Conservation (phyloP, 140 eudicot genomes). For the Cichorium intybus region DNA sequence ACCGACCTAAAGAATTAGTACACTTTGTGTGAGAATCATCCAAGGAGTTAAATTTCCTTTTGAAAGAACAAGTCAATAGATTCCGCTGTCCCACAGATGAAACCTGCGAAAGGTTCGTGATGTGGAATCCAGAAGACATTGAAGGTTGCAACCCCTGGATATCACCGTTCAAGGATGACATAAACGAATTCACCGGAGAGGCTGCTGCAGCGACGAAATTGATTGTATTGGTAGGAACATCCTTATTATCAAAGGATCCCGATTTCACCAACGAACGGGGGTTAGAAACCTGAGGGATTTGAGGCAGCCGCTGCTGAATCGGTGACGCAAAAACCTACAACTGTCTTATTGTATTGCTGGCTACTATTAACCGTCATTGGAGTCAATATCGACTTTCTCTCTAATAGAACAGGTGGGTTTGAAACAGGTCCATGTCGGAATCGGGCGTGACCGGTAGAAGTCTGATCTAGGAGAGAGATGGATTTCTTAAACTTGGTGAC, state of each 20-base stretch:
- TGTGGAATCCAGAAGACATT: constrained; percentile 92
- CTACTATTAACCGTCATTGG: not conserved
- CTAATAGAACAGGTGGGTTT: not conserved
- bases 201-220: constrained; percentile 41
- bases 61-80: constrained; percentile 64
- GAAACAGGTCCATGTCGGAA: constrained; percentile 33
- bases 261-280: constrained; percentile 32
- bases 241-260: constrained; percentile 47
- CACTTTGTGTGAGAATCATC: constrained; percentile 69
- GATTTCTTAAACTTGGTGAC: constrained; percentile 29
- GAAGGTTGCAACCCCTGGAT: constrained; percentile 74
- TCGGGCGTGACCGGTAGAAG: constrained; percentile 36
- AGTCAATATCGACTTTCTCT: not conserved
- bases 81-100: constrained; percentile 73
- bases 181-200: constrained; percentile 56
- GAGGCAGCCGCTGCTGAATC: constrained; percentile 51
- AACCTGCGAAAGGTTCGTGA: constrained; percentile 68
- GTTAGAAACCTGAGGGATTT: constrained; percentile 29
- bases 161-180: constrained; percentile 73
- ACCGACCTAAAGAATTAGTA: constrained; percentile 61
- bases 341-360: not conserved
- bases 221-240: constrained; percentile 49
- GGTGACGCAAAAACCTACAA: constrained; percentile 27
- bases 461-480: constrained; percentile 32
- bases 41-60: constrained; percentile 79